A percentile compares a stretch with the other conserved stretches of the same genome.
These are phyloP conservation scores for Maudiozyma saulgeensis DNA, from an alignment of 805 yeast species.

Conservation along the genomic window DNA sequence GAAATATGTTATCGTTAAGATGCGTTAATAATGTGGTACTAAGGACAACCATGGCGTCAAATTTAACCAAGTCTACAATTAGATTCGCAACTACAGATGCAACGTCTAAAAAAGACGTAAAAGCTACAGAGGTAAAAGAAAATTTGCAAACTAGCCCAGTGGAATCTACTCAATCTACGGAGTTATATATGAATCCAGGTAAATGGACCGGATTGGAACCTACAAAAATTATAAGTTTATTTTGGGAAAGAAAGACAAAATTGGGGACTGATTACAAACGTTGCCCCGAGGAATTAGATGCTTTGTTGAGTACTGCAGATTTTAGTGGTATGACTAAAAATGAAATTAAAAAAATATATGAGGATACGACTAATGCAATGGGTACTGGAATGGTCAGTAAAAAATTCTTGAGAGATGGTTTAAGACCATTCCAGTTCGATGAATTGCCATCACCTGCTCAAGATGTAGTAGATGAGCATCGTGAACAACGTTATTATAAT, in stretches of 20 bases:
- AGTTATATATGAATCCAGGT: slow-evolving; percentile 51
- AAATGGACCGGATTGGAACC: slow-evolving; percentile 65
- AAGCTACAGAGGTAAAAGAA: not conserved
- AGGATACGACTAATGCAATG: slow-evolving; percentile 4
- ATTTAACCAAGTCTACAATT: too few species aligned
- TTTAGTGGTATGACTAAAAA: slow-evolving; percentile 32
- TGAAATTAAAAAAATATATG: slow-evolving; percentile 31
- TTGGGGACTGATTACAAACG: slow-evolving; percentile 44
- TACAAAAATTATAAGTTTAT: slow-evolving; percentile 50
- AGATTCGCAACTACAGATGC: too few species aligned
- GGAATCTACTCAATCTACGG: not conserved
- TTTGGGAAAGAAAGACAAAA: slow-evolving; percentile 46
- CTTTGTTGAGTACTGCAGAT: slow-evolving; percentile 41
- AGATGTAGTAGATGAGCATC: slow-evolving; percentile 56
- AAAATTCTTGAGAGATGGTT: slow-evolving; percentile 5
- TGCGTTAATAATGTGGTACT: too few species aligned
- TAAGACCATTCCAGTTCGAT: slow-evolving; percentile 42
- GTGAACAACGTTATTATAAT: slow-evolving; percentile 67
- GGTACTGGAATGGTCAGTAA: slow-evolving; percentile 1
- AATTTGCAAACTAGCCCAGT: not conserved
- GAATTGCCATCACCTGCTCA: slow-evolving; percentile 66
- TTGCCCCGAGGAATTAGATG: slow-evolving; percentile 45
- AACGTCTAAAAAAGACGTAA: not conserved
- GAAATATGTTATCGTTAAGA: too few species aligned
- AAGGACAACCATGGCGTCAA: too few species aligned